Conservation (phyloP, 2,329 filamentous ascomycete genomes). For the Penicillium decumbens region DNA sequence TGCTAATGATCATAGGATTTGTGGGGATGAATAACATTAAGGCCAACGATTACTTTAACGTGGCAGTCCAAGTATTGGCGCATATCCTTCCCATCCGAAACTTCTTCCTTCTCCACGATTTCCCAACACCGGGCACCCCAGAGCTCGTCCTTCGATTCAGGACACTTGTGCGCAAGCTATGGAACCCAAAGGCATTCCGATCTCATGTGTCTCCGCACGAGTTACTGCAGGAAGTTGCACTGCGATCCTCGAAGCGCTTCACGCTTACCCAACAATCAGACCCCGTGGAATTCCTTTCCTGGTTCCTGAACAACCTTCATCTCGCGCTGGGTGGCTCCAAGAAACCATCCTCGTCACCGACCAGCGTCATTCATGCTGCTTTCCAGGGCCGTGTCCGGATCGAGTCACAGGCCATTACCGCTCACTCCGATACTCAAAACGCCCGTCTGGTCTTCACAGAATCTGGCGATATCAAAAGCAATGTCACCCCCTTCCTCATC, state of each 20-base stretch:
- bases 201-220: conserved; percentile 96
- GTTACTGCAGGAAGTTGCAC: conserved; percentile 86
- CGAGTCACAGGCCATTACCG: conserved; percentile 89
- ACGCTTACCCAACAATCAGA: conserved; percentile 87
- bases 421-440: conserved; percentile 72
- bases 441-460: conserved; percentile 92
- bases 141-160: conserved; percentile 85
- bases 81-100: conserved; percentile 88
- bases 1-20: conserved; percentile 53
- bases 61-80: conserved; percentile 83
- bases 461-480: conserved; percentile 71
- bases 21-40: conserved; percentile 99
- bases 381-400: conserved; percentile 92
- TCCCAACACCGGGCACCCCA: conserved; percentile 57
- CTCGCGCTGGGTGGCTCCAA: conserved; percentile 85
- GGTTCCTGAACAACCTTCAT: conserved; percentile 96
- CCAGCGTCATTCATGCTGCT: conserved; percentile 79
- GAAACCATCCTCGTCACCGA: conserved; percentile 63
- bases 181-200: conserved; percentile 96
- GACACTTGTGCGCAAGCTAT: conserved; percentile 90
- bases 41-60: conserved; percentile 97
- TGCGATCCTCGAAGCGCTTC: conserved; percentile 88
- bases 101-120: conserved; percentile 82
- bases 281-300: conserved; percentile 91
- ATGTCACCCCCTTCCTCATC: conserved; percentile 77